Base-by-base conservation (phyloP, 1,284 basidiomycete species). In the Bondarzewia mesenterica region DNA sequence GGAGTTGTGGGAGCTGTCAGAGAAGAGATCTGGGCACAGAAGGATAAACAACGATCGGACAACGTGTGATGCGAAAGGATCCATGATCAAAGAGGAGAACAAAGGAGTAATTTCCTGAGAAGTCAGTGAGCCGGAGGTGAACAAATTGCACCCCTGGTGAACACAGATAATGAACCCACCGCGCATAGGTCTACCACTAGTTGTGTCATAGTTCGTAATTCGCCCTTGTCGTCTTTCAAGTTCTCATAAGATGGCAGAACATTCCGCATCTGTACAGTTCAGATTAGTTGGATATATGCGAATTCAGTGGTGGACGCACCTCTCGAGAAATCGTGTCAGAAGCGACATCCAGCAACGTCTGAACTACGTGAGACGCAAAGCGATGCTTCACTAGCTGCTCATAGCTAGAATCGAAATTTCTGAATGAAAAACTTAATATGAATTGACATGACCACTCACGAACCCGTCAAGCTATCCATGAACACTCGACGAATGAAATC, bases 281-380 rank as follows among this genome's bases (percentile, higher is more conserved):
- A 10, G 18, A 7, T 45, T 6, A 50, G 42, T 36, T 20, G 42
- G 36, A 15, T 42, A 26, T 12, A 7, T 32, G 15, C 12, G 8
- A 8, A 14, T 29, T 4, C 27, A 20, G 3, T 21, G 14, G 22
- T 16, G 10, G 4, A 53, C 73, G 46, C 51, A 90, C 91, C 77
- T 97, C 93, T 58, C 93, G 76, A 42, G 82, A 76, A 21, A 93
- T 68, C 0, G 91, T 92, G 41, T 84, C 77, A n/a, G 68, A 69
- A 0, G 83, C 82, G 5, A 91, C 75, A 4, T 75, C 76, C 55
- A 95, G 74, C 54, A 94, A 70, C 0, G 92, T 95, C 64, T 96
- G 93, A 55, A 86, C 85, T 7, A 95, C 93, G 75, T 96, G 93
- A 21, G 90, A 93, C 15, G 87, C 90, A 67, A 93, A 93, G 20